Percentiles rank a stretch among this genome's conserved stretches.
phyloP scores from a whole-genome alignment of 2,329 filamentous ascomycete species.

The Orbilia ellipsospora region DNA sequence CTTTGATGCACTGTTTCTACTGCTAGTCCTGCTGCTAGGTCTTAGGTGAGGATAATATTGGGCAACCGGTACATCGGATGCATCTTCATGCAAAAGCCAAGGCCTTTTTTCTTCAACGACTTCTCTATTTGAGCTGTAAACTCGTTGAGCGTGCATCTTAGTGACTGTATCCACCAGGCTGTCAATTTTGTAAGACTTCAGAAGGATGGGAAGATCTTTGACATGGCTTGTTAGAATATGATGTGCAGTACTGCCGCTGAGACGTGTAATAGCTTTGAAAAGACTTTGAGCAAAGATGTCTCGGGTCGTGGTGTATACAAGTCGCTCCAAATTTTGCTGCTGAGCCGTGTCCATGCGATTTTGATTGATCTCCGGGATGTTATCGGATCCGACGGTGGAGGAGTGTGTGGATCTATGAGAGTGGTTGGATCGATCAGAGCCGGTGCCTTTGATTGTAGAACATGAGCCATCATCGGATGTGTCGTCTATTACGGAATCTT shows the following conservation, averaged over 20 bases:
- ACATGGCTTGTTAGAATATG: constrained; percentile 30
- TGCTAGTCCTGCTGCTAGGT: no score
- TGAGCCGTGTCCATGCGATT: neutral
- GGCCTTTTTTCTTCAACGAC: constrained; percentile 25
- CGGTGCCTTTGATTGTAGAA: neutral
- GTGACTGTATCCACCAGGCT: constrained; percentile 19
- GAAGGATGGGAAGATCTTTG: constrained; percentile 9
- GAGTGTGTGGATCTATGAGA: no score
- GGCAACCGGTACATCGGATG: neutral
- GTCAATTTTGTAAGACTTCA: constrained; percentile 20
- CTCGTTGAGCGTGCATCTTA: constrained; percentile 19
- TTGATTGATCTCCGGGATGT: neutral
- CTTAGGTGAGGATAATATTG: neutral
- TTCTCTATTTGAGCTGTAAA: constrained; percentile 25
- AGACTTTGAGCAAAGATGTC: constrained; percentile 22
- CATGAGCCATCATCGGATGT: neutral
- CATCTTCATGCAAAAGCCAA: constrained; percentile 25
- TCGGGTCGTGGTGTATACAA: constrained; percentile 22
- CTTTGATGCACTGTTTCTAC: neutral
- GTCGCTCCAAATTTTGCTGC: constrained; percentile 34
- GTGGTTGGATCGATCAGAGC: neutral
- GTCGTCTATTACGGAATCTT: neutral
- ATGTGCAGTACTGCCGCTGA: constrained; percentile 13
- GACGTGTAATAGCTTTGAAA: constrained; percentile 15
- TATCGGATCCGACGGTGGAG: neutral